These are phyloP conservation scores for Lyophyllum semitale DNA, from an alignment of 768 basidiomycete species.

Conservation along the genomic window DNA sequence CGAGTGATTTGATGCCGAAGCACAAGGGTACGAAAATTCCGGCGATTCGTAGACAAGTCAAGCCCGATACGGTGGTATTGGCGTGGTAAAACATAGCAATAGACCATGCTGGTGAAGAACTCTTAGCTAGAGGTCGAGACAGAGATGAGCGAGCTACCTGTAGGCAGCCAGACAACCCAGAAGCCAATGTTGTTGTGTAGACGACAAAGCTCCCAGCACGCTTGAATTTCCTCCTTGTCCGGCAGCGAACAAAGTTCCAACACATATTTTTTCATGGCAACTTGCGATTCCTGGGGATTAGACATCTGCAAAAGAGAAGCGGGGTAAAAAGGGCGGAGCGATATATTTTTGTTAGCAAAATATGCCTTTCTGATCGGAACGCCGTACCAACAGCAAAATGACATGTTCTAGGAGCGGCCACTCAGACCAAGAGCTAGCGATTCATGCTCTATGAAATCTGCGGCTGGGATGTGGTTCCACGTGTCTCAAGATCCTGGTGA, in stretches of 20 bases:
- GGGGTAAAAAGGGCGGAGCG: no score
- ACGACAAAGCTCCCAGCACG: conserved; percentile 34
- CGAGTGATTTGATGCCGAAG: conserved; percentile 32
- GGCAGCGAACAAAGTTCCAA: not conserved
- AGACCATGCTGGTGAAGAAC: conserved; percentile 25
- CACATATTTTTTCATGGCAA: not conserved
- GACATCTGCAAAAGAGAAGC: not conserved
- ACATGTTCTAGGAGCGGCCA: no score
- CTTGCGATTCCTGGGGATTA: not conserved
- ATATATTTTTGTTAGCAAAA: no score
- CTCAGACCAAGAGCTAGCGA: no score
- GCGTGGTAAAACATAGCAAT: conserved; percentile 32
- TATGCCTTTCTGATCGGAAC: no score
- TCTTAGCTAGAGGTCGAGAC: not conserved
- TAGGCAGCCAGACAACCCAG: conserved; percentile 30
- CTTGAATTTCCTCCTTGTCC: conserved; percentile 20
- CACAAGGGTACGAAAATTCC: conserved; percentile 27
- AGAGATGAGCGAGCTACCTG: conserved; percentile 14
- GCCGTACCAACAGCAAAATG: no score
- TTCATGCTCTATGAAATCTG: no score
- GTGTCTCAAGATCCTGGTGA: no score
- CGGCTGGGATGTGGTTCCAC: no score
- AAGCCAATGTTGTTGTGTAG: conserved; percentile 33
- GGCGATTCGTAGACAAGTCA: conserved; percentile 19
- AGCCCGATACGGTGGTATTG: conserved; percentile 19